phyloP scores from a whole-genome alignment of 768 basidiomycete genomes.

The Hericium erinaceus region DNA sequence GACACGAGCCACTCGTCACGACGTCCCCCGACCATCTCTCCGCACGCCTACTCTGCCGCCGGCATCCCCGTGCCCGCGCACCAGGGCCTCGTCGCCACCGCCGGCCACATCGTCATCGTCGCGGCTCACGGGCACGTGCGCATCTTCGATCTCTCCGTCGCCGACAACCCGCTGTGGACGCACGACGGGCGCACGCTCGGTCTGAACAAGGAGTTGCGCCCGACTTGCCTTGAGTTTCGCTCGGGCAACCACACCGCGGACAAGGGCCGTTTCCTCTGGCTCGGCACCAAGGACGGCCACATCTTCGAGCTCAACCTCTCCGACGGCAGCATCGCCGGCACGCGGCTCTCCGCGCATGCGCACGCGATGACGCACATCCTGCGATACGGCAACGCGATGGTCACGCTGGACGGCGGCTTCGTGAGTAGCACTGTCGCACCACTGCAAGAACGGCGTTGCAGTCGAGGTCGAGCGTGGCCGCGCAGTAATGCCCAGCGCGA shows the following conservation, averaged over 20 bases:
- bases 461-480: no score
- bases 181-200: slow-evolving; percentile 58
- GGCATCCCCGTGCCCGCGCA: slow-evolving; percentile 49
- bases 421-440: slow-evolving; percentile 33
- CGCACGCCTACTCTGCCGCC: slow-evolving; percentile 30
- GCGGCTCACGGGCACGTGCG: slow-evolving; percentile 49
- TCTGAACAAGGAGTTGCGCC: slow-evolving; percentile 56
- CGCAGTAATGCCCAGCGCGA: no score
- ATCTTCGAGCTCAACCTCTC: slow-evolving; percentile 73
- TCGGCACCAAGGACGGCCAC: slow-evolving; percentile 87
- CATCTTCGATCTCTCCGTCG: slow-evolving; percentile 47
- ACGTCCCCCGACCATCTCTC: slow-evolving; percentile 28
- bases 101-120: slow-evolving; percentile 52
- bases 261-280: slow-evolving; percentile 36
- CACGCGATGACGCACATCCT: slow-evolving; percentile 65
- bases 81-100: slow-evolving; percentile 42
- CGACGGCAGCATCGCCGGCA: slow-evolving; percentile 45
- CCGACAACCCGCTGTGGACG: slow-evolving; percentile 34
- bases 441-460: no score
- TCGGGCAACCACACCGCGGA: slow-evolving; percentile 36
- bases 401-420: slow-evolving; percentile 78
- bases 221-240: slow-evolving; percentile 68
- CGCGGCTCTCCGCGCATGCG: slow-evolving; percentile 54
- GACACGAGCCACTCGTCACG: slow-evolving; percentile 65
- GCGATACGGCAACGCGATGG: slow-evolving; percentile 59